These are phyloP conservation scores for Apocynum venetum DNA, from an alignment of 257 asterid genomes.

Conservation along the genomic window DNA sequence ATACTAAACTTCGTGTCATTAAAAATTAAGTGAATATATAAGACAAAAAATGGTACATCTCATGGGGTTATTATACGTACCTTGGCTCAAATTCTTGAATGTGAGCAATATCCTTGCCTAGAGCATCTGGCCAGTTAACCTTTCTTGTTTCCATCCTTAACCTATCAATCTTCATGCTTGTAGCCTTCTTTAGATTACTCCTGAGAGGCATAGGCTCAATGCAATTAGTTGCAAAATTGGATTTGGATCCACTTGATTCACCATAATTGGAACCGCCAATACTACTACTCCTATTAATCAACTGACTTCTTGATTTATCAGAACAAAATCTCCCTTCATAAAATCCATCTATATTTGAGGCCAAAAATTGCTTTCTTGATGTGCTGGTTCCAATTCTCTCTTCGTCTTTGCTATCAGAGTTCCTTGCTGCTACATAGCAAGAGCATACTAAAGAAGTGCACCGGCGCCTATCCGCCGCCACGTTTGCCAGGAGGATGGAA, in stretches of 20 bases:
- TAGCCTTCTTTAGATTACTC: conserved; percentile 56
- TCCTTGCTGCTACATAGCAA: conserved; percentile 57
- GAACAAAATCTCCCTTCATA: conserved; percentile 8
- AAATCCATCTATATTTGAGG: conserved; percentile 12
- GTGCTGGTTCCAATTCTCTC: conserved; percentile 16
- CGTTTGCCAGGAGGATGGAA: conserved; percentile 41
- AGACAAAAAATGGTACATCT: background rate
- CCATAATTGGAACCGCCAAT: background rate
- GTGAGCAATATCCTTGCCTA: conserved; percentile 63
- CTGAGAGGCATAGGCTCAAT: conserved; percentile 32
- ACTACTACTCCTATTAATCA: background rate
- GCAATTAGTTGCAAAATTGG: background rate
- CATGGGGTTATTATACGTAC: conserved; percentile 18
- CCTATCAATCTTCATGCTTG: conserved; percentile 17
- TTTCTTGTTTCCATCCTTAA: conserved; percentile 32
- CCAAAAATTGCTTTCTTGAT: background rate
- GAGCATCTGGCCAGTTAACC: conserved; percentile 69
- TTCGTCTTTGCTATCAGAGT: conserved; percentile 44
- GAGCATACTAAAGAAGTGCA: conserved; percentile 63
- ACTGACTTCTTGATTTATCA: conserved; percentile 13
- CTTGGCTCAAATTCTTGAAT: conserved; percentile 70
- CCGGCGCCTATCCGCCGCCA: conserved; percentile 25
- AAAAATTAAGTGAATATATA: background rate
- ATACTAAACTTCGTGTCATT: too few species aligned
- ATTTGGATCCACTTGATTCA: conserved; percentile 1